Conservation (phyloP, 345 rosid species). For the Geranium brycei region DNA sequence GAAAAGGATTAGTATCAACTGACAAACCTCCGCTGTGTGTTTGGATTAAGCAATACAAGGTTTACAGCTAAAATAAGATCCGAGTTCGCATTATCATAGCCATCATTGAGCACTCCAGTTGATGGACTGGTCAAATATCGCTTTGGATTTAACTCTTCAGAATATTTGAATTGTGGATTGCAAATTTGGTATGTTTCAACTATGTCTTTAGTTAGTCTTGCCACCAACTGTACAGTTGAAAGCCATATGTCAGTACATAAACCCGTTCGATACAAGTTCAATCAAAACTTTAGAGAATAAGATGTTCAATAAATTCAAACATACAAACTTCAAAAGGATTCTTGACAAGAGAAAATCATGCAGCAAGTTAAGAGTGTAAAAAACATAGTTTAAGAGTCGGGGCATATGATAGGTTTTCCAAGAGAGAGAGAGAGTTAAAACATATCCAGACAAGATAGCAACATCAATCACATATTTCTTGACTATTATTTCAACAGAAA, state of each 20-base stretch:
- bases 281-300: constrained; percentile 1
- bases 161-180: constrained; percentile 79
- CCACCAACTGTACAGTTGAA: constrained; percentile 58
- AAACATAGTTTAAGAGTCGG: neutral
- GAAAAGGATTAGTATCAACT: constrained; percentile 1
- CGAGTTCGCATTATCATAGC: constrained; percentile 84
- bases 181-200: constrained; percentile 81
- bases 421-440: no score
- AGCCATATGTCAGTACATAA: constrained; percentile 16
- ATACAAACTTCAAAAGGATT: neutral
- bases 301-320: neutral
- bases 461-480: neutral
- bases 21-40: constrained; percentile 71
- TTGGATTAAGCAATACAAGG: constrained; percentile 52
- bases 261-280: neutral
- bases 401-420: neutral
- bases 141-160: constrained; percentile 88
- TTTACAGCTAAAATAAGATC: constrained; percentile 90
- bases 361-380: neutral
- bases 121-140: constrained; percentile 94
- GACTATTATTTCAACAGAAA: neutral
- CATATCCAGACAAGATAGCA: neutral
- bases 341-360: neutral
- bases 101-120: constrained; percentile 81
- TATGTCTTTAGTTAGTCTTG: constrained; percentile 70